Percentiles rank a stretch among this genome's conserved stretches.
Evolutionary conservation across 2,329 filamentous ascomycete species (phyloP).

Genomic region (Leptoxyphium fumago): DNA sequence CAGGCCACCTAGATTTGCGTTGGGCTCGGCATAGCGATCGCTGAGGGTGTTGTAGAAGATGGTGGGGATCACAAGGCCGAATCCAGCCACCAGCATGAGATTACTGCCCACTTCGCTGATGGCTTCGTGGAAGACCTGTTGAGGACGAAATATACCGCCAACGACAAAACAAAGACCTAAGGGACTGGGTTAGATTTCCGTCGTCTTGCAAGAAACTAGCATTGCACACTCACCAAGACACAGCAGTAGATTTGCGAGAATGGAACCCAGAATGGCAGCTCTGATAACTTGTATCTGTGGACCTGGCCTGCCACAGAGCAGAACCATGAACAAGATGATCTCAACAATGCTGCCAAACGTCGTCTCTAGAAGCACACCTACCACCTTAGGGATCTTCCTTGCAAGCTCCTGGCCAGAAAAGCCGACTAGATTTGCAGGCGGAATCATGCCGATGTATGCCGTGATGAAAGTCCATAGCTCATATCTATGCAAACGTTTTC

Average conservation of each 20-base stretch:
- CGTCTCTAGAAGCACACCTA: conserved; percentile 42
- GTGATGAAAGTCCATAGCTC: conserved; percentile 32
- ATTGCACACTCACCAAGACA: conserved; percentile 45
- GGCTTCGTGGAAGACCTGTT: conserved; percentile 58
- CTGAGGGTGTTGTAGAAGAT: conserved; percentile 37
- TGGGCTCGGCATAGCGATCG: conserved; percentile 3
- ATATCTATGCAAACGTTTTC: not conserved
- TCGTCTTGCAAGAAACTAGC: not conserved
- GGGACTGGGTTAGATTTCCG: conserved; percentile 1
- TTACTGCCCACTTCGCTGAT: conserved; percentile 69
- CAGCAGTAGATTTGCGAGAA: conserved; percentile 66
- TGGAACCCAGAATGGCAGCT: conserved; percentile 68
- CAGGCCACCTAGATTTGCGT: conserved; percentile 6
- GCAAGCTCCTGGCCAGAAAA: conserved; percentile 58
- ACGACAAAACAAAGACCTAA: conserved; percentile 55
- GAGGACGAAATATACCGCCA: conserved; percentile 53
- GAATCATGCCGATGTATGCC: conserved; percentile 36
- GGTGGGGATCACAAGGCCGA: conserved; percentile 34
- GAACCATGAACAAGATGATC: conserved; percentile 65
- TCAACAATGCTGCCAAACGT: conserved; percentile 59
- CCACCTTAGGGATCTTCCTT: conserved; percentile 59
- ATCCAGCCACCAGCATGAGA: conserved; percentile 59
- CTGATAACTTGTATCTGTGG: conserved; percentile 45
- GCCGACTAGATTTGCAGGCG: conserved; percentile 35
- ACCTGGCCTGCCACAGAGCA: conserved; percentile 33